Evolutionary conservation across 768 basidiomycete genomes (phyloP).

Genomic region (Suillus plorans): DNA sequence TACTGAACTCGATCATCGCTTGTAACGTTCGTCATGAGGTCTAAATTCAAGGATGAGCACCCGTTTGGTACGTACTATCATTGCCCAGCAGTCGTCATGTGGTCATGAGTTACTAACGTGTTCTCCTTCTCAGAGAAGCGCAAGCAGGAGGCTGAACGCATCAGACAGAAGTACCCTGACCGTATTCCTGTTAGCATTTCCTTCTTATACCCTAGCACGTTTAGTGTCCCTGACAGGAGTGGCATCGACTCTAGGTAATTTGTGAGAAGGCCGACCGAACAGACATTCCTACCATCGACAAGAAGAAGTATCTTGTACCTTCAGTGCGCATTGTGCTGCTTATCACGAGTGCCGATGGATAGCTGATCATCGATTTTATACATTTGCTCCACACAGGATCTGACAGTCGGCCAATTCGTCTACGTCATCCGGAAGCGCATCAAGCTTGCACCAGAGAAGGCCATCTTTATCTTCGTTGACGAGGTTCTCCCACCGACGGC

Average conservation of each 20-base stretch:
- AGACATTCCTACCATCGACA: slow-evolving; percentile 99
- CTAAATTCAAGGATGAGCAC: slow-evolving; percentile 99
- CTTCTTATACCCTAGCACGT: slow-evolving; percentile 5
- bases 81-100: slow-evolving; percentile 16
- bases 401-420: slow-evolving; percentile 98
- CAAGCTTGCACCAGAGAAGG: slow-evolving; percentile 99
- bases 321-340: slow-evolving; percentile 57
- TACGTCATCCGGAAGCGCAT: slow-evolving; percentile 99
- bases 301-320: slow-evolving; percentile 99
- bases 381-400: slow-evolving; percentile 55
- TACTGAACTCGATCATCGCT: slow-evolving; percentile 7
- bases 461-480: slow-evolving; percentile 99
- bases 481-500: slow-evolving; percentile 98
- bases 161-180: slow-evolving; percentile 98
- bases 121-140: slow-evolving; percentile 76
- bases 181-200: slow-evolving; percentile 81
- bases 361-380: slow-evolving; percentile 22
- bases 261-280: slow-evolving; percentile 99
- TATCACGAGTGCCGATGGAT: slow-evolving; percentile 18
- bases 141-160: slow-evolving; percentile 98
- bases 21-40: slow-evolving; percentile 59
- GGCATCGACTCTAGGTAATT: slow-evolving; percentile 68
- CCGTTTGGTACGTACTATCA: slow-evolving; percentile 72
- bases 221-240: slow-evolving; percentile 12
- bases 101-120: slow-evolving; percentile 31